Evolutionary conservation across 371 early-diverging fungal genomes (phyloP), one percentile per base, ranked within the genome.

Genomic region (Zychaea mexicana): DNA sequence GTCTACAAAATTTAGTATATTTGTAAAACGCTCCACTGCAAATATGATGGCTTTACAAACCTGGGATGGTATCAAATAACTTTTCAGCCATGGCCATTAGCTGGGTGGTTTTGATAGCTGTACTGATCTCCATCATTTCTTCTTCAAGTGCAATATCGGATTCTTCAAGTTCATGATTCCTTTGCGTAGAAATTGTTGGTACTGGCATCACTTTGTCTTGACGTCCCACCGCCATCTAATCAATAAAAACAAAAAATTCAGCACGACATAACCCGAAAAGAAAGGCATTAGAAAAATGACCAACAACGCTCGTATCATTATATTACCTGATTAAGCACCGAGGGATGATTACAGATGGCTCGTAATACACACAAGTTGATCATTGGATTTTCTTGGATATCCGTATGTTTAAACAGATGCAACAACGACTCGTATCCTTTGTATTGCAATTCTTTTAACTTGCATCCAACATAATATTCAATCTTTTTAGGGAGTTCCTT

Each of bases 281-380:
- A 46, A 46, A n/a, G n/a, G n/a, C n/a, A n/a, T n/a, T n/a, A n/a
- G n/a, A n/a, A n/a, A n/a, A n/a, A n/a, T n/a, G n/a, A n/a, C n/a
- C n/a, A n/a, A n/a, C n/a, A n/a, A n/a, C 24, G 24, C 9, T 19
- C 12, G 24, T 15, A 53, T 26, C 7, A 26, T 39, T 26, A 42
- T 27, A 24, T 17, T 42, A 58, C 59, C 59, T 73, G 68, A 54
- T 65, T 42, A n/a, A 85, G 82, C 2, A 88, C 77, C 2, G 81
- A 73, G 1, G 93, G 94, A 68, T 92, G 93, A 52, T 90, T 91
- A 68, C 92, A 92, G 2, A 92, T 79, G 2, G 77, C 74, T 45
- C 82, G 58, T n/a, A 90, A 64, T 12, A 76, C 31, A 2, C 64
- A 28, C 3, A 76, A 24, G 32, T 36, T 53, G 5, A 60, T 38